These are phyloP conservation scores for Nelumbo lutea DNA, from an alignment of 164 flowering plant species.

Conservation along the genomic window DNA sequence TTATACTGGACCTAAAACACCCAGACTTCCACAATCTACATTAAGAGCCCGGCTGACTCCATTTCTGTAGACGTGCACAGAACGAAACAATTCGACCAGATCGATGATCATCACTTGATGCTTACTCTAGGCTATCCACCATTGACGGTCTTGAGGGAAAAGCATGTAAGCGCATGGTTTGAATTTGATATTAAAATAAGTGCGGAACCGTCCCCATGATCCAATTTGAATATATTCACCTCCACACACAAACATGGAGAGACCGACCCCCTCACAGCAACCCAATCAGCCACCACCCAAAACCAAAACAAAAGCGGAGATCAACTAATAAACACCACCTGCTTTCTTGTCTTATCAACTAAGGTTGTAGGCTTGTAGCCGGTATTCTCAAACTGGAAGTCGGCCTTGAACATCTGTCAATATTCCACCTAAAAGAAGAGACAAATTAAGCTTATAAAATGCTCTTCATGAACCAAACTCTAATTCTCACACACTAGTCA, in stretches of 20 bases:
- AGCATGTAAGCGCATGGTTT: too few relatives aligned
- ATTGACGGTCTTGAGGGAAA: too few relatives aligned
- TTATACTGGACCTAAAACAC: too few relatives aligned
- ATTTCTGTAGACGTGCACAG: too few relatives aligned
- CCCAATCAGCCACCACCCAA: background rate
- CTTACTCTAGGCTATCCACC: too few relatives aligned
- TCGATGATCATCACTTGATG: too few relatives aligned
- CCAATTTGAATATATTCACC: background rate
- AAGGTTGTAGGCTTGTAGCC: constrained; percentile 55
- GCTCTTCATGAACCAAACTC: background rate
- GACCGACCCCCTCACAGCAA: background rate
- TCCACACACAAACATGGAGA: background rate
- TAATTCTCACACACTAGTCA: background rate
- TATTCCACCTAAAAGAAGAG: constrained; percentile 15
- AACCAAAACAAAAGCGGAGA: background rate
- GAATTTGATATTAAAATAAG: too few relatives aligned
- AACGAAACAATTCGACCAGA: too few relatives aligned
- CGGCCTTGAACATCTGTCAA: background rate
- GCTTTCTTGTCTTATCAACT: constrained; percentile 25
- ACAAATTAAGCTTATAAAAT: background rate
- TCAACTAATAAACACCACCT: constrained; percentile 10
- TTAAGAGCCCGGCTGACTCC: too few relatives aligned
- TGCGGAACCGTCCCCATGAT: too few relatives aligned
- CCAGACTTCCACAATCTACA: too few relatives aligned
- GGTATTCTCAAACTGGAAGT: constrained; percentile 2